Conservation (phyloP, 306 rosid species). For the Cajanus cajan region DNA sequence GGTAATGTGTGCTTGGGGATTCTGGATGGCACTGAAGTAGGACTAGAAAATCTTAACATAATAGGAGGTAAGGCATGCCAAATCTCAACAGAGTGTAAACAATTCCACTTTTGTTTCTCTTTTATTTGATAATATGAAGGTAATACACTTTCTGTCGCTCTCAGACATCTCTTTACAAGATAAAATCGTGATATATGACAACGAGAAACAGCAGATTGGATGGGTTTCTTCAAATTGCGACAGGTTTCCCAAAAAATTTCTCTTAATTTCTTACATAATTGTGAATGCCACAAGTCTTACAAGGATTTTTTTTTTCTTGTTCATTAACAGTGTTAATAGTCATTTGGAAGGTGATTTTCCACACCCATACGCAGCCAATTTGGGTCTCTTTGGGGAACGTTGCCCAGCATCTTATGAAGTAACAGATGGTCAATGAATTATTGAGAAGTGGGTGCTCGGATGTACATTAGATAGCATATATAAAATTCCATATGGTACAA, state of each 20-base stretch:
- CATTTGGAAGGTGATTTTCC: conserved; percentile 38
- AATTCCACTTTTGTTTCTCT: background rate
- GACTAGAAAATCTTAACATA: conserved; percentile 59
- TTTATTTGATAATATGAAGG: background rate
- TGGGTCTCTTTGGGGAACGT: conserved; percentile 34
- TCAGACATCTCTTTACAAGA: conserved; percentile 75
- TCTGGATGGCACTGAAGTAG: conserved; percentile 68
- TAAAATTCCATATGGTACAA: background rate
- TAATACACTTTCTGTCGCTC: conserved; percentile 14
- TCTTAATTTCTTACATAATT: conserved; percentile 21
- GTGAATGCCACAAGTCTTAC: conserved; percentile 29
- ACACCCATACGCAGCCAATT: conserved; percentile 38
- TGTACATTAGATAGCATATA: conserved; percentile 16
- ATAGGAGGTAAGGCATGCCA: conserved; percentile 68
- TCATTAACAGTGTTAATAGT: conserved; percentile 49
- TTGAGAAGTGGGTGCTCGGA: conserved; percentile 20
- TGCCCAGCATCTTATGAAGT: conserved; percentile 34
- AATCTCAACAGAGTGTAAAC: background rate
- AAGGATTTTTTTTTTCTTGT: conserved; percentile 4
- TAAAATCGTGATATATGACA: conserved; percentile 76
- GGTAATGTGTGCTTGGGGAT: conserved; percentile 95
- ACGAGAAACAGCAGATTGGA: conserved; percentile 75
- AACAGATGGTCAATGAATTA: conserved; percentile 13
- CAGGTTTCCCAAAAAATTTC: conserved; percentile 47
- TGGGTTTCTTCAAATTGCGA: conserved; percentile 71